Evolutionary conservation across 2,329 filamentous ascomycete genomes (phyloP), one percentile per base, ranked within the genome.

Genomic region (Colletotrichum paranaense): DNA sequence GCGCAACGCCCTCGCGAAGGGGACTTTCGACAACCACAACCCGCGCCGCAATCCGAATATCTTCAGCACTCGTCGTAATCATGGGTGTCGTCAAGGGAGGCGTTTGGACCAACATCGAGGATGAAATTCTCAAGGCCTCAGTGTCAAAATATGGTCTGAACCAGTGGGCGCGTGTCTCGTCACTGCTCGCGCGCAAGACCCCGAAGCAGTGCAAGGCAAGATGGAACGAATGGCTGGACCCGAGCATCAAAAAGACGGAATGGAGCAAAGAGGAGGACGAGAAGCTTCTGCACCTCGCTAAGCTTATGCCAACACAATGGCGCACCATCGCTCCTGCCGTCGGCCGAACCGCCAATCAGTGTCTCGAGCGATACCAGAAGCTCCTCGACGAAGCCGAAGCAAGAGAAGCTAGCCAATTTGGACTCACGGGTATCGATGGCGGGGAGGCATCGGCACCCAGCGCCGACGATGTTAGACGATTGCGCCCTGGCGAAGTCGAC

Each of bases 191-290:
- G 81, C 94, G 97, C 80, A 99, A 99, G 85, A 98, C 97, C 38
- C 92, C 97, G 64, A 99, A 99, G 86, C 97, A 99, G 86, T 99
- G 97, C 91, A 99, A 99, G 86, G 96, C 97, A 74, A 90, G 97
- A 86, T 99, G 97, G 97, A 92, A 93, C 82, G 96, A 99, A 89
- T 99, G 97, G 96, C 90, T 99, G 77, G 97, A 99, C 81, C 97
- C 97, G 24, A 94, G 94, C 81, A 98, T 99, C 86, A 94, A 96
- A 80, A 99, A 99, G 88, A 97, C 97, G 78, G 97, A 99, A 86
- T 99, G 97, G 96, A 98, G 95, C 81, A 94, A 97, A 80, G 97
- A 99, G 84, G 97, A 99, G 83, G 97, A 99, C 82, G 97, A 99
- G 87, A 98, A 97, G 86, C 89, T 99, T 74, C 85, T 99, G 79